phyloP scores from a whole-genome alignment of 768 basidiomycete genomes.

The Psilocybe azurescens region DNA sequence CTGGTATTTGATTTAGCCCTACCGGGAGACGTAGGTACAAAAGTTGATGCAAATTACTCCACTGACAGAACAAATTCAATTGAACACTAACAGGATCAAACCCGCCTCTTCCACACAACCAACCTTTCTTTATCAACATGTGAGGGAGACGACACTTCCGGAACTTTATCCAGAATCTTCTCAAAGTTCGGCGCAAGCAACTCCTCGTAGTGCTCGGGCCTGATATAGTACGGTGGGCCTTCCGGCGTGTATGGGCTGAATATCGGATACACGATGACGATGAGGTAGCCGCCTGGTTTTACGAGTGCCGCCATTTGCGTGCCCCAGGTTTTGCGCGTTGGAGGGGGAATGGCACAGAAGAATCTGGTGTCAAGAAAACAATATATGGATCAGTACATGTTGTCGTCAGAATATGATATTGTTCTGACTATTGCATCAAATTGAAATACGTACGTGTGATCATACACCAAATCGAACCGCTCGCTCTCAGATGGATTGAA shows the following conservation, averaged over 20 bases:
- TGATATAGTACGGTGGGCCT: slow-evolving; percentile 70
- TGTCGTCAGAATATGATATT: no score
- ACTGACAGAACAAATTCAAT: not conserved
- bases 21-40: no score
- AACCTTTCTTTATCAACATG: slow-evolving; percentile 57
- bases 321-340: slow-evolving; percentile 59
- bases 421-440: not conserved
- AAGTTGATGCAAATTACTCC: not conserved
- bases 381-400: no score
- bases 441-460: slow-evolving; percentile 55
- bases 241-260: slow-evolving; percentile 38
- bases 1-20: no score
- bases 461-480: slow-evolving; percentile 63
- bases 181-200: slow-evolving; percentile 60
- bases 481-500: slow-evolving; percentile 40
- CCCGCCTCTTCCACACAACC: slow-evolving; percentile 52
- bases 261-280: slow-evolving; percentile 66
- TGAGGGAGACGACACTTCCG: slow-evolving; percentile 41
- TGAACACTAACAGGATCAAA: not conserved
- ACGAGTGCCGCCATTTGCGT: slow-evolving; percentile 57
- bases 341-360: slow-evolving; percentile 74
- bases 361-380: slow-evolving; percentile 44
- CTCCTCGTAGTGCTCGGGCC: slow-evolving; percentile 59
- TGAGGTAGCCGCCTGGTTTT: slow-evolving; percentile 66
- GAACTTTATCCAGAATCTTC: slow-evolving; percentile 36